Base-by-base conservation (phyloP, 2,329 filamentous ascomycete species). In the Hypoxylon sp. region DNA sequence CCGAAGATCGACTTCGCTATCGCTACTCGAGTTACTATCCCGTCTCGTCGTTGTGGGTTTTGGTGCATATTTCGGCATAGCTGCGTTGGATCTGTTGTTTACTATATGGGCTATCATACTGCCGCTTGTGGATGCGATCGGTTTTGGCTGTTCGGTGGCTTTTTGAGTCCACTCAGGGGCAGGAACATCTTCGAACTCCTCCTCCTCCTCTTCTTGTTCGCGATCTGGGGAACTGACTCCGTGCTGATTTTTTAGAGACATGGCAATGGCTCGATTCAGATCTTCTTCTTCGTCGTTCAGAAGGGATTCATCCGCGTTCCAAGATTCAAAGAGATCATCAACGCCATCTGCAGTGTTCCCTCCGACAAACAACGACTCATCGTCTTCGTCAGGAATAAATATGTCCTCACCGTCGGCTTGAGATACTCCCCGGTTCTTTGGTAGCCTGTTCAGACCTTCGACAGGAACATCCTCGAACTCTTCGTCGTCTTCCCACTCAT, bases 381-480 rank as follows among this genome's bases (percentile, higher is more conserved):
- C 81, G 3, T 81, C 82, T 6, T 79, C 77, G 8, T 82, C 78
- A 0, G 75, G 74, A 41, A 56, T 32, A 7, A 51, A 22, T 13
- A 17, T 7, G 15, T 69, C 62, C 2, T 62, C 52, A n/a, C 70
- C 73, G 11, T 73, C 70, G 34, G 70, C 69, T 53, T 74, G 68
- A 22, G 56, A 22, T 8, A 39, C 43, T 10, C 46, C 68, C 47
- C 55, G 48, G n/a, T 79, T 74, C 69, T 89, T 94, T 0, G 93
- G 93, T 15, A 97, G 79, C 52, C 93, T 85, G 71, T 97, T 97
- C 11, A 97, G 74, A 0, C 94, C 94, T 75, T 95, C 92, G 49
- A 97, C 94, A 0, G 94, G 93, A 3, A 97, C 90, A 76, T 97
- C 94, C 75, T 97, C 94, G 71, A 97, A 97, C 8, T 92, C 91